Conservation (phyloP, 345 rosid genomes). For the Acer negundo region DNA sequence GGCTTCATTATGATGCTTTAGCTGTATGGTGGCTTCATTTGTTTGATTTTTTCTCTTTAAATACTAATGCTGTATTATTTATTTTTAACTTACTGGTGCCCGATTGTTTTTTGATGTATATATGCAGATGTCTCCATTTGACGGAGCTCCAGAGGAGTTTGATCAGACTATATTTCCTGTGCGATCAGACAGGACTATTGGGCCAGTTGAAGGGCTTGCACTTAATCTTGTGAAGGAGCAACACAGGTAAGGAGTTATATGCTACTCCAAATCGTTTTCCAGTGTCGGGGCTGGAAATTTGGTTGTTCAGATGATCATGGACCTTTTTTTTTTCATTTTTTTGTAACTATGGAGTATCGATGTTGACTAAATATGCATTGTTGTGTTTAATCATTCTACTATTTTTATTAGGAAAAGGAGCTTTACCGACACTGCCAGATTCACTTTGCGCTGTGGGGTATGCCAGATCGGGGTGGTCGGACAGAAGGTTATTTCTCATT, state of each 20-base stretch:
- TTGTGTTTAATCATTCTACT: neutral
- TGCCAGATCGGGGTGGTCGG: constrained; percentile 92
- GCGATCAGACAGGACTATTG: too few relatives aligned
- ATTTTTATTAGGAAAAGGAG: constrained; percentile 62
- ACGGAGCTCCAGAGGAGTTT: too few relatives aligned
- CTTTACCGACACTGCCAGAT: constrained; percentile 75
- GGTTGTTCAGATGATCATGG: neutral
- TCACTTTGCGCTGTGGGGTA: constrained; percentile 88
- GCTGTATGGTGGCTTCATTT: constrained; percentile 53
- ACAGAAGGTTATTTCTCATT: constrained; percentile 58
- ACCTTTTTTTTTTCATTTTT: neutral
- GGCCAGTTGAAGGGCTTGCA: too few relatives aligned
- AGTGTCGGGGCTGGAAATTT: neutral
- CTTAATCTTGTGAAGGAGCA: too few relatives aligned
- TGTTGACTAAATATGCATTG: neutral
- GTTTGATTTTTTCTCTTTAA: neutral
- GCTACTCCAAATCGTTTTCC: neutral
- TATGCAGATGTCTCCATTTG: too few relatives aligned
- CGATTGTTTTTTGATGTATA: too few relatives aligned
- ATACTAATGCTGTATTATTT: neutral
- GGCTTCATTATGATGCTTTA: constrained; percentile 93
- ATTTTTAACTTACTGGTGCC: neutral
- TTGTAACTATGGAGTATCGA: neutral
- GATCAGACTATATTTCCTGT: too few relatives aligned
- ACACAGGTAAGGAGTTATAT: too few relatives aligned